Conservation (phyloP, 768 basidiomycete species). For the Suillus sp. region DNA sequence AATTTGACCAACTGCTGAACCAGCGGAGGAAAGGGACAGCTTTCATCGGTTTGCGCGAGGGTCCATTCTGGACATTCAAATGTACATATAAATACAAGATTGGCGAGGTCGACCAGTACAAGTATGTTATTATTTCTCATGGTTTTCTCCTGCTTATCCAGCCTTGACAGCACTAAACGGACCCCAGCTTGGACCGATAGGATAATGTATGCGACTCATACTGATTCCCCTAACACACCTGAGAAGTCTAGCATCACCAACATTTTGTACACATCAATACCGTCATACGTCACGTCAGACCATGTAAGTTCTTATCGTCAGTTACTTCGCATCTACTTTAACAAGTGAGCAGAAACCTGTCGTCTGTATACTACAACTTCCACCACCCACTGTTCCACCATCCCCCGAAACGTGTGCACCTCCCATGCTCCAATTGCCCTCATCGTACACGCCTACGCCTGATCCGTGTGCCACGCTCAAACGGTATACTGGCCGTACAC, state of each 20-base stretch:
- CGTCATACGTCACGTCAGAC: slow-evolving; percentile 86
- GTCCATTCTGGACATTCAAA: slow-evolving; percentile 87
- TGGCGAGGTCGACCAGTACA: slow-evolving; percentile 82
- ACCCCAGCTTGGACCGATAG: slow-evolving; percentile 93
- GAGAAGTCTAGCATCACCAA: slow-evolving; percentile 60
- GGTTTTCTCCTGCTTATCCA: not conserved
- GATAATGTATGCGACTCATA: slow-evolving; percentile 79
- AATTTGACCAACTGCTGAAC: slow-evolving; percentile 70
- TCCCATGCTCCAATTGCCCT: slow-evolving; percentile 54
- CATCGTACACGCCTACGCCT: slow-evolving; percentile 50
- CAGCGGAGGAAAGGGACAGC: slow-evolving; percentile 66
- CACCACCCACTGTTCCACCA: slow-evolving; percentile 28
- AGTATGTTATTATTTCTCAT: slow-evolving; percentile 42
- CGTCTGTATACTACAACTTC: slow-evolving; percentile 69
- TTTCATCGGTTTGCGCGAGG: slow-evolving; percentile 78
- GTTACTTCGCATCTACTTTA: slow-evolving; percentile 1
- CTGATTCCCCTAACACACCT: slow-evolving; percentile 57
- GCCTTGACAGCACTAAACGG: slow-evolving; percentile 57
- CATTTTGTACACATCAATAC: slow-evolving; percentile 76
- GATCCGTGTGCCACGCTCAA: slow-evolving; percentile 59
- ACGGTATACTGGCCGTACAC: slow-evolving; percentile 59
- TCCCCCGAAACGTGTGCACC: slow-evolving; percentile 30
- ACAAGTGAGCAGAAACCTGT: slow-evolving; percentile 74
- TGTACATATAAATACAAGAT: slow-evolving; percentile 88
- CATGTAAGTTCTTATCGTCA: slow-evolving; percentile 56